Base-by-base conservation (phyloP, 192 early-diverging fungal species). In the Nowakowskiella sp. region DNA sequence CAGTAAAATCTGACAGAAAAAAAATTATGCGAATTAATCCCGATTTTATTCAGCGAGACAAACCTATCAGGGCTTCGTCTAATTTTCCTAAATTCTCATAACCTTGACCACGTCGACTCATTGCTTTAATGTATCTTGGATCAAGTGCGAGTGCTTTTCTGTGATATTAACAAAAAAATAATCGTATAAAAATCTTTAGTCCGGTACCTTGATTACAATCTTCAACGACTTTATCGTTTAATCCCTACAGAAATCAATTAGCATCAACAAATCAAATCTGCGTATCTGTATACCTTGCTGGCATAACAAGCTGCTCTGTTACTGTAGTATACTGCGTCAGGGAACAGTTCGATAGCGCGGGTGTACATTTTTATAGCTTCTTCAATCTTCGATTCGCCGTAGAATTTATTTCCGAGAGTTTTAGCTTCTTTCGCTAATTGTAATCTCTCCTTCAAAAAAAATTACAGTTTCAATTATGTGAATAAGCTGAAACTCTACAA, bases 231-330 rank as follows among this genome's bases (percentile, higher is more conserved):
- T 78, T 69, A 1, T 80, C 77, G 58, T 85, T 90, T 55, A 47
- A 82, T 51, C 64, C 65, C 28, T 27, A 7, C 13, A 6, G 3
- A 50, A 6, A 44, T 13, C 27, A 13, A 59, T 24, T 0, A 8
- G 42, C 32, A 7, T 47, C 10, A 4, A 5, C n/a, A 60, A 22
- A 6, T 24, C 49, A 13, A 42, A 28, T 1, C 29, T 5, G 51
- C 51, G 31, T 9, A 25, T 26, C 32, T 69, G 27, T 45, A 10
- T 10, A 67, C 78, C 25, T 83, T 53, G 46, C 89, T 85, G 0
- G 82, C 80, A 57, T 87, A 88, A 66, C 92, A 94, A 6, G 94
- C 96, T 13, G 92, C 94, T 28, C 96, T 85, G 77, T 99, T 99
- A 54, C 85, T 86, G 72, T 80, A 97, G 59, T 85, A 97, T 33